A percentile compares a stretch with the other conserved stretches of the same genome.
These are phyloP conservation scores for Metroxylon sagu DNA, from an alignment of 176 grass and related monocot genomes.

Conservation along the genomic window DNA sequence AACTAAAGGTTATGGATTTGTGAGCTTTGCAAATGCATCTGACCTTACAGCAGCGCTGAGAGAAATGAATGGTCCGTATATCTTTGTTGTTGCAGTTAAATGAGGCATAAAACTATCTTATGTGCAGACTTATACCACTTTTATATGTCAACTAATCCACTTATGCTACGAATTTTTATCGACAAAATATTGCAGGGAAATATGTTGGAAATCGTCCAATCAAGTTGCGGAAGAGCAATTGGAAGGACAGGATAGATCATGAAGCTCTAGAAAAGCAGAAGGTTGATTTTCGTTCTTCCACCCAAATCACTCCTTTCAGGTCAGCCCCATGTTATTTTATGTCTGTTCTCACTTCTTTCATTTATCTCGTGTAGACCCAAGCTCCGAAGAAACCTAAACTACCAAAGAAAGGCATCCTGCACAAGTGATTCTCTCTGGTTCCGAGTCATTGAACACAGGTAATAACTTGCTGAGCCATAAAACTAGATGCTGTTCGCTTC, in stretches of 20 bases:
- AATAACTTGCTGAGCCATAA: no score
- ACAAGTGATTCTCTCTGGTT: slow-evolving; percentile 37
- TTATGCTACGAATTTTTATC: not conserved
- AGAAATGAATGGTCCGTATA: slow-evolving; percentile 60
- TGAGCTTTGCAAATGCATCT: slow-evolving; percentile 58
- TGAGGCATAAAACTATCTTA: not conserved
- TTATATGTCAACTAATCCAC: not conserved
- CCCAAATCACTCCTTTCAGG: not conserved
- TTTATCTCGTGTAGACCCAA: slow-evolving; percentile 20
- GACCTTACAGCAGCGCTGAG: slow-evolving; percentile 63
- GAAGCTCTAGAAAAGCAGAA: slow-evolving; percentile 58
- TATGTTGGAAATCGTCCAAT: slow-evolving; percentile 82
- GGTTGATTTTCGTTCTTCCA: slow-evolving; percentile 24
- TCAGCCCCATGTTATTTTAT: not conserved
- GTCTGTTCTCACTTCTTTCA: not conserved
- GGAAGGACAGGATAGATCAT: slow-evolving; percentile 66
- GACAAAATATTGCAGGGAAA: slow-evolving; percentile 48
- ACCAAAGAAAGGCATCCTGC: slow-evolving; percentile 51
- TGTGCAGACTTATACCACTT: not conserved
- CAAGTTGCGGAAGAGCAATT: slow-evolving; percentile 71
- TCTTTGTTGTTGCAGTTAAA: not conserved
- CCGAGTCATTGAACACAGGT: not conserved
- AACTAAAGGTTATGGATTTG: slow-evolving; percentile 75
- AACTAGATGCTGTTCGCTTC: no score
- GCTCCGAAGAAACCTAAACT: slow-evolving; percentile 46